Conservation (phyloP, 805 yeast species). For the Metschnikowia cerradonensis region DNA sequence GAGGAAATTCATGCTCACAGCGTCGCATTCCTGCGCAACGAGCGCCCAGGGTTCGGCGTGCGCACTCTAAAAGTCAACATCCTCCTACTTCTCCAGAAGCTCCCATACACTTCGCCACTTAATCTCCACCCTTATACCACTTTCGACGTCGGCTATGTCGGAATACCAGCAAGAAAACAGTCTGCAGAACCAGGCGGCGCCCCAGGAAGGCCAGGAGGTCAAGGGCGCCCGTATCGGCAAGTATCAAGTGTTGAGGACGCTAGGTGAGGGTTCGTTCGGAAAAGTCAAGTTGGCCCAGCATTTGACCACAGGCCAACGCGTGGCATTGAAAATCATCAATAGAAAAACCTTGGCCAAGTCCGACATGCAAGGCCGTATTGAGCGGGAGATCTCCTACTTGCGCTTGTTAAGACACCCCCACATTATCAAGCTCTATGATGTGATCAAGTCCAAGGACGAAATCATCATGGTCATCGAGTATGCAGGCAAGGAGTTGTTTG, state of each 20-base stretch:
- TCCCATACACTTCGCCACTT: background rate
- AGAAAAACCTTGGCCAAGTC: constrained; percentile 87
- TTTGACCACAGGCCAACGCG: constrained; percentile 84
- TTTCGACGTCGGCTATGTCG: constrained; percentile 9
- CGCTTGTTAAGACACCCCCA: constrained; percentile 91
- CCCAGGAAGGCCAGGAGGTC: constrained; percentile 18
- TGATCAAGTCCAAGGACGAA: constrained; percentile 90
- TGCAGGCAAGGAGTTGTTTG: constrained; percentile 95
- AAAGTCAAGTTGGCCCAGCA: constrained; percentile 91
- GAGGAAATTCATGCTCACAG: background rate
- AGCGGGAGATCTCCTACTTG: constrained; percentile 87
- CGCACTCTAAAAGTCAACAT: constrained; percentile 4
- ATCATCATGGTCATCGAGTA: constrained; percentile 96
- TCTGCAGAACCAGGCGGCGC: constrained; percentile 1
- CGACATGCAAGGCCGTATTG: constrained; percentile 96
- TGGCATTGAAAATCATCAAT: constrained; percentile 89
- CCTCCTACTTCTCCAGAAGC: background rate
- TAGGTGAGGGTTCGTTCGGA: constrained; percentile 97
- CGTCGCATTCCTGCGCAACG: background rate
- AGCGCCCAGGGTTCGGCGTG: constrained; percentile 1
- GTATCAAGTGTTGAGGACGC: constrained; percentile 85
- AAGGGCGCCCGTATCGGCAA: constrained; percentile 68
- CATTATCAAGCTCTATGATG: constrained; percentile 92
- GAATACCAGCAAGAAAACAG: constrained; percentile 9
- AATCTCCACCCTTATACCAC: constrained; percentile 1